Percentiles rank a stretch among this genome's conserved stretches.
Evolutionary conservation across 2,329 filamentous ascomycete species (phyloP).

Genomic region (Trichoderma harzianum): DNA sequence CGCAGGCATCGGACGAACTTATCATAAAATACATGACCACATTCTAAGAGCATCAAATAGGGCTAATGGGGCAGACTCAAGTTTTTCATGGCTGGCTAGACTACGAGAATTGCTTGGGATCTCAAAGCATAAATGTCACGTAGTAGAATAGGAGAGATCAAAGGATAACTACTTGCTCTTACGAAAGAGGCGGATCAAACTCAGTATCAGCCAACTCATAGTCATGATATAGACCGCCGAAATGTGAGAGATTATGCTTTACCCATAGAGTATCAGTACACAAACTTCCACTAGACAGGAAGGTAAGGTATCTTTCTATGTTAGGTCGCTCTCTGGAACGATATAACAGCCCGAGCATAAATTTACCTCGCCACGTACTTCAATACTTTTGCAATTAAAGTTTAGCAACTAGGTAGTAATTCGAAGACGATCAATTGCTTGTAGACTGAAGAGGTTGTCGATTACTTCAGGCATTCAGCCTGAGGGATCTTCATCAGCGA

Average conservation of each 20-base stretch:
- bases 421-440: background rate
- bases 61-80: no score
- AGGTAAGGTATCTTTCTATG: background rate
- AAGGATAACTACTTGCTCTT: background rate
- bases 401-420: background rate
- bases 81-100: no score
- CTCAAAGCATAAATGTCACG: background rate
- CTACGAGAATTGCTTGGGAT: background rate
- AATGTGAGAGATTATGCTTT: background rate
- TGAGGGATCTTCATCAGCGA: background rate
- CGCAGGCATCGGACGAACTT: no score
- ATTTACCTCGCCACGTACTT: no score
- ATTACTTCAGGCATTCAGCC: background rate
- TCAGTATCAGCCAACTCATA: background rate
- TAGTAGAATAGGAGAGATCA: background rate
- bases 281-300: background rate
- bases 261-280: background rate
- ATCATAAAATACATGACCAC: no score
- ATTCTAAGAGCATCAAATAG: no score
- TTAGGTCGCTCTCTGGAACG: no score
- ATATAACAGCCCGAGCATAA: no score
- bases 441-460: background rate
- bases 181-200: background rate
- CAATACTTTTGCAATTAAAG: background rate
- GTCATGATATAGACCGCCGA: background rate